phyloP scores from a whole-genome alignment of 768 basidiomycete genomes.

The Chlorophyllum brunneum region DNA sequence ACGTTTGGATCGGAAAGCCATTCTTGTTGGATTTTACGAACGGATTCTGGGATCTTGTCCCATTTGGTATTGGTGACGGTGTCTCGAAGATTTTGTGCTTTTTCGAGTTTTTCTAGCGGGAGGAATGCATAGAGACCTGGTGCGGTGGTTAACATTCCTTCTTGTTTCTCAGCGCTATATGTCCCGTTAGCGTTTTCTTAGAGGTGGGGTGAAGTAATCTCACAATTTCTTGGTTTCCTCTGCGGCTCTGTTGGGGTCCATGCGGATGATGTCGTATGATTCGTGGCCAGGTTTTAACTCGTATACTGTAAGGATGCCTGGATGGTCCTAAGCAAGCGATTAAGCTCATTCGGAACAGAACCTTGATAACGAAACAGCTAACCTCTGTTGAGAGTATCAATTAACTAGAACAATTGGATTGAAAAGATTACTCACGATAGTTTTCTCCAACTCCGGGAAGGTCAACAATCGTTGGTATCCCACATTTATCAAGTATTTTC shows the following conservation, averaged over 20 bases:
- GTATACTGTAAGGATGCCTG: background rate
- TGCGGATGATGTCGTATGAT: slow-evolving; percentile 1
- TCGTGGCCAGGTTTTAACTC: slow-evolving; percentile 4
- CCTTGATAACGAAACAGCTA: background rate
- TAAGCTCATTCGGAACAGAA: background rate
- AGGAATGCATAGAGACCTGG: background rate
- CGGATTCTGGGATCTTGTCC: slow-evolving; percentile 3
- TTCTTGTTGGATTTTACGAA: background rate
- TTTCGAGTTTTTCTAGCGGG: background rate
- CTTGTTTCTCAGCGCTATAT: background rate
- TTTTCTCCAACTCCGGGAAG: slow-evolving; percentile 11
- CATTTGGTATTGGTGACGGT: background rate
- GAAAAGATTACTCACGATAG: slow-evolving; percentile 2
- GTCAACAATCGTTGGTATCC: slow-evolving; percentile 3
- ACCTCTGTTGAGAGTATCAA: slow-evolving; percentile 6
- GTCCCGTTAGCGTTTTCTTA: background rate
- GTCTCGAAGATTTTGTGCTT: background rate
- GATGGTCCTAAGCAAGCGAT: slow-evolving; percentile 6
- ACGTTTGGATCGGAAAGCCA: background rate
- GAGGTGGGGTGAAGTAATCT: background rate
- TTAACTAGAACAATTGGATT: too few species aligned
- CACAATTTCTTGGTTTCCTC: slow-evolving; percentile 1
- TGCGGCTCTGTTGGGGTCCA: background rate
- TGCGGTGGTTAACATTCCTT: background rate
- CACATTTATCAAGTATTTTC: background rate